These are phyloP conservation scores for Talaromyces sp. DNA, from an alignment of 2,329 filamentous ascomycete species.

Conservation along the genomic window DNA sequence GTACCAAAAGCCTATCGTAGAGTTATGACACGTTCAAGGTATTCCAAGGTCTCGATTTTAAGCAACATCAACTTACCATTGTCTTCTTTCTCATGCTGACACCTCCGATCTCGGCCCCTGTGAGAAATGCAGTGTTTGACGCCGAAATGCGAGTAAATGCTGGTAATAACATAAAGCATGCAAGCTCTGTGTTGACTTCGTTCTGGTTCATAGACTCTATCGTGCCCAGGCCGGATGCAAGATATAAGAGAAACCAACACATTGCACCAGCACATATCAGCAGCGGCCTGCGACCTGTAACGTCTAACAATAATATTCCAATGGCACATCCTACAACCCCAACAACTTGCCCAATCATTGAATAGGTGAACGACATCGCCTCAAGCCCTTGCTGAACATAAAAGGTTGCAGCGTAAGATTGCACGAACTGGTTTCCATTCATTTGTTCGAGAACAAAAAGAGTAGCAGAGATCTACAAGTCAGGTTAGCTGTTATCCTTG, in stretches of 20 bases:
- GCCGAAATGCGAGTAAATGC: conserved; percentile 5
- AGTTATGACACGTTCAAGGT: not conserved
- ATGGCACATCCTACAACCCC: conserved; percentile 4
- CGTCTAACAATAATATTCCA: conserved; percentile 1
- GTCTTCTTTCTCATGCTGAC: not conserved
- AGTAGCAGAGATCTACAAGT: not conserved
- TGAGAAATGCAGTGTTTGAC: conserved; percentile 3
- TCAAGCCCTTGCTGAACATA: conserved; percentile 4
- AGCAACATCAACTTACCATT: not conserved
- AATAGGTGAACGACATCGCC: conserved; percentile 3
- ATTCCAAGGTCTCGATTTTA: not conserved
- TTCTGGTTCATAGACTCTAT: not conserved
- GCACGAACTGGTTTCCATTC: not conserved
- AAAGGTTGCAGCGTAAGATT: not conserved
- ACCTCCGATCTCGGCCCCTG: not conserved
- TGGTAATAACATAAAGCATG: conserved; percentile 3
- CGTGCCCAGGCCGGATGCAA: not conserved
- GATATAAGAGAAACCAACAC: not conserved
- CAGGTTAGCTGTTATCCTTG: not conserved
- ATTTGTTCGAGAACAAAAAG: not conserved
- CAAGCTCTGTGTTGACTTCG: not conserved
- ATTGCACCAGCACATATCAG: not conserved
- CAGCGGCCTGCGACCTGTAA: conserved; percentile 1
- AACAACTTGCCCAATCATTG: conserved; percentile 5
- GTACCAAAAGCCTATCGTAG: not conserved